These are phyloP conservation scores for Macrolepiota dolichaula DNA, from an alignment of 768 basidiomycete genomes.

Conservation along the genomic window DNA sequence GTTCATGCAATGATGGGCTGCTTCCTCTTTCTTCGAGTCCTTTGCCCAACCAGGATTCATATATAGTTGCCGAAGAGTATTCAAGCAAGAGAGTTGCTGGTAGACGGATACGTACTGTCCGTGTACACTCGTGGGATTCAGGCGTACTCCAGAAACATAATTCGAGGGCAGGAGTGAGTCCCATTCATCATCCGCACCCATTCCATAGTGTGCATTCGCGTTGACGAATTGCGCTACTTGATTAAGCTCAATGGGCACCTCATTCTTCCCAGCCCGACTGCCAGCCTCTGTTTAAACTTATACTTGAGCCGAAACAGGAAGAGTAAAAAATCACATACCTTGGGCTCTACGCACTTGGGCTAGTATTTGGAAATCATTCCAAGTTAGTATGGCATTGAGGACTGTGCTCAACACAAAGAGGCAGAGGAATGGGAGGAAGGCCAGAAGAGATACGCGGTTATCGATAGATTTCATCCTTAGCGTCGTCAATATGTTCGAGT, in stretches of 20 bases:
- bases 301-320: not conserved
- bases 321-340: not conserved
- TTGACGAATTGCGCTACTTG: conserved; percentile 4
- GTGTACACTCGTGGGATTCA: not conserved
- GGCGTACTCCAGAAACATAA: conserved; percentile 2
- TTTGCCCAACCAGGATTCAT: conserved; percentile 8
- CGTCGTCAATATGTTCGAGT: not conserved
- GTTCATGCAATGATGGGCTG: conserved; percentile 11
- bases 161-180: conserved; percentile 10
- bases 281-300: not conserved
- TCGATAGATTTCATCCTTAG: not conserved
- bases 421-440: not conserved
- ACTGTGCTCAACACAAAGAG: not conserved
- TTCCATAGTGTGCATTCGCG: conserved; percentile 11
- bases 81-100: conserved; percentile 12
- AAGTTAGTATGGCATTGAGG: conserved; percentile 1
- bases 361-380: not conserved
- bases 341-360: not conserved
- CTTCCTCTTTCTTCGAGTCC: not conserved
- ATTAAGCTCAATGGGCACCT: not conserved
- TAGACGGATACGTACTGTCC: conserved; percentile 5
- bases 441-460: not conserved
- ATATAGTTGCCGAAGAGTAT: conserved; percentile 7
- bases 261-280: not conserved
- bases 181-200: conserved; percentile 10